These are phyloP conservation scores for Shiraia sp. DNA, from an alignment of 2,329 filamentous ascomycete genomes.

Conservation along the genomic window DNA sequence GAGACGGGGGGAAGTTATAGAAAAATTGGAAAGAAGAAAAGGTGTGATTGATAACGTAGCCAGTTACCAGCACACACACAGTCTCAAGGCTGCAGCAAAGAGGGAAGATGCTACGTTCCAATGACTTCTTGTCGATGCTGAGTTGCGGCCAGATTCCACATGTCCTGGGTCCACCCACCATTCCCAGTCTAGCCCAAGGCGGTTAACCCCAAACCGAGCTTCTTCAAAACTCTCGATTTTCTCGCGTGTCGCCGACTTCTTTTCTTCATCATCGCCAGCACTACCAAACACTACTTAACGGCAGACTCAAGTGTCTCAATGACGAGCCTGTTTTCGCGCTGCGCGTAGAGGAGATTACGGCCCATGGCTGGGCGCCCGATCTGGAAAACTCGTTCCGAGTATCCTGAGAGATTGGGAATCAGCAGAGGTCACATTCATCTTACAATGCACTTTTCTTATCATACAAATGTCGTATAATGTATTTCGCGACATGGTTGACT, in stretches of 20 bases:
- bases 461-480: too few relatives aligned
- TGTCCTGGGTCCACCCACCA: slow-evolving; percentile 4
- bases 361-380: slow-evolving; percentile 74
- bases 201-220: slow-evolving; percentile 20
- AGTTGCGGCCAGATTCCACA: slow-evolving; percentile 39
- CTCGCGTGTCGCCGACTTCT: slow-evolving; percentile 44
- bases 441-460: too few relatives aligned
- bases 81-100: slow-evolving; percentile 14
- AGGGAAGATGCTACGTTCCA: slow-evolving; percentile 27
- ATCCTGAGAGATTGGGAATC: slow-evolving; percentile 71
- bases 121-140: slow-evolving; percentile 22
- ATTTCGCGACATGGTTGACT: too few relatives aligned
- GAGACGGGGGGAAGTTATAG: slow-evolving; percentile 1
- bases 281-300: slow-evolving; percentile 61
- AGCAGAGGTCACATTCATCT: slow-evolving; percentile 68
- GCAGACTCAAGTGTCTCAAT: slow-evolving; percentile 56
- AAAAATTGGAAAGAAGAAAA: slow-evolving; percentile 1
- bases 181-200: slow-evolving; percentile 27
- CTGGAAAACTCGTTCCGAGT: slow-evolving; percentile 67
- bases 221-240: slow-evolving; percentile 38
- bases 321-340: slow-evolving; percentile 68
- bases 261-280: slow-evolving; percentile 58
- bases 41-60: slow-evolving; percentile 17
- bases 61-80: slow-evolving; percentile 7
- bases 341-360: slow-evolving; percentile 63